Conservation (phyloP, 768 basidiomycete genomes). For the Floccularia luteovirens region DNA sequence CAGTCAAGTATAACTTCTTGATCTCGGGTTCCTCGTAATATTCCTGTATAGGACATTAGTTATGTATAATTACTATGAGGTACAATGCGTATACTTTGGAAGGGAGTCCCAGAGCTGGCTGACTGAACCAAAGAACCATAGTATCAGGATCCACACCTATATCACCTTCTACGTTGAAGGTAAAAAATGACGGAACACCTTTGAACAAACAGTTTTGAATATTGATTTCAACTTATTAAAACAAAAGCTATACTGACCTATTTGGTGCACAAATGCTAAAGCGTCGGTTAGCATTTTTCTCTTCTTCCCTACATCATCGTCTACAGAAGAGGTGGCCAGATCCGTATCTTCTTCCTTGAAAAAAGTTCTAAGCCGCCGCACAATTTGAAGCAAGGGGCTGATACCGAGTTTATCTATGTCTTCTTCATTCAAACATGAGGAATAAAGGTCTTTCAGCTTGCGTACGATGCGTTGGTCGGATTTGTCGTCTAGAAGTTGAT, state of each 20-base stretch:
- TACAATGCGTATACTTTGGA: slow-evolving; percentile 55
- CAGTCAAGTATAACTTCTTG: slow-evolving; percentile 59
- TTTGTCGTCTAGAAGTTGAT: slow-evolving; percentile 24
- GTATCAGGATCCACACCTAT: slow-evolving; percentile 77
- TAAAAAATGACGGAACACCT: slow-evolving; percentile 77
- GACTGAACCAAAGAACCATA: slow-evolving; percentile 83
- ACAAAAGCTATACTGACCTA: slow-evolving; percentile 39
- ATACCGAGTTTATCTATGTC: slow-evolving; percentile 67
- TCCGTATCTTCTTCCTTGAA: slow-evolving; percentile 47
- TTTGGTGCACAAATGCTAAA: slow-evolving; percentile 80
- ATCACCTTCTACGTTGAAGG: slow-evolving; percentile 86
- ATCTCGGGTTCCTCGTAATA: slow-evolving; percentile 80
- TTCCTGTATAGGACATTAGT: slow-evolving; percentile 39
- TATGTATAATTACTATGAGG: slow-evolving; percentile 3
- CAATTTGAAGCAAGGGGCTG: slow-evolving; percentile 62
- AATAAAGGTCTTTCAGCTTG: slow-evolving; percentile 69
- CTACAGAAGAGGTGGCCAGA: slow-evolving; percentile 12
- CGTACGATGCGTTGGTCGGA: slow-evolving; percentile 49
- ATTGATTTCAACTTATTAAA: neutral
- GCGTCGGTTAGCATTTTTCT: slow-evolving; percentile 70
- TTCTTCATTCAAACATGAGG: slow-evolving; percentile 77
- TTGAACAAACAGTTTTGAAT: slow-evolving; percentile 3
- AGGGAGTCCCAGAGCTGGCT: slow-evolving; percentile 75
- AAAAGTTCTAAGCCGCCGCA: slow-evolving; percentile 50
- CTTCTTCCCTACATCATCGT: slow-evolving; percentile 18